A percentile compares a stretch with the other conserved stretches of the same genome.
phyloP scores from a whole-genome alignment of 257 asterid genomes.

The Ilex aquifolium region DNA sequence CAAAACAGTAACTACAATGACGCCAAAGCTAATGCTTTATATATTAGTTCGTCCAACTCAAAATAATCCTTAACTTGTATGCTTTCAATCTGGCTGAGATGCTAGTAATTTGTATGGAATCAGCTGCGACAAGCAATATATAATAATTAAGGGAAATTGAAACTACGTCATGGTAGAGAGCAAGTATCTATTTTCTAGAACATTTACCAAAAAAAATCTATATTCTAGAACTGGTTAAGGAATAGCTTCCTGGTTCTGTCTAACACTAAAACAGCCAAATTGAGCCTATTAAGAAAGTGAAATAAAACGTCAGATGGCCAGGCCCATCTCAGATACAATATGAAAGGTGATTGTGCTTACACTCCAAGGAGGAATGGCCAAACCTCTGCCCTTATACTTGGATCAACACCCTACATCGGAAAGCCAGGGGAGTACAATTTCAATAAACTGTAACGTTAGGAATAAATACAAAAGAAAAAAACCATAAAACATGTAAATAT shows the following conservation, averaged over 20 bases:
- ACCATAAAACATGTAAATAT: background rate
- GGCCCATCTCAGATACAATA: background rate
- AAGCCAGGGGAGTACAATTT: constrained; percentile 8
- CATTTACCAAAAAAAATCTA: background rate
- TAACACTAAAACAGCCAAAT: background rate
- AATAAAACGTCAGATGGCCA: too few species aligned
- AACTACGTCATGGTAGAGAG: too few species aligned
- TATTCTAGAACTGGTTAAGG: background rate
- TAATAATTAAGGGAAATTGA: too few species aligned
- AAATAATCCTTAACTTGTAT: too few species aligned
- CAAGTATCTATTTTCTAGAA: too few species aligned
- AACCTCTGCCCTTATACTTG: constrained; percentile 80
- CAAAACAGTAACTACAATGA: too few species aligned
- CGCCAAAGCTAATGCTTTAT: too few species aligned
- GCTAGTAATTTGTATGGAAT: too few species aligned
- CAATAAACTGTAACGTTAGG: constrained; percentile 5
- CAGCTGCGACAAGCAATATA: too few species aligned
- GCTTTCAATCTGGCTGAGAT: too few species aligned
- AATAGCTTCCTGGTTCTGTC: background rate
- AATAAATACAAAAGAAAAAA: background rate
- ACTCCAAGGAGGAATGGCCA: constrained; percentile 99
- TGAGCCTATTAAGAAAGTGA: background rate
- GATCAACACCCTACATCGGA: constrained; percentile 75
- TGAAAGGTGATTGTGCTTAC: constrained; percentile 44
- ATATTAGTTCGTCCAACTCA: too few species aligned